These are phyloP conservation scores for Claviceps pazoutovae DNA, from an alignment of 2,329 filamentous ascomycete species.

Conservation along the genomic window DNA sequence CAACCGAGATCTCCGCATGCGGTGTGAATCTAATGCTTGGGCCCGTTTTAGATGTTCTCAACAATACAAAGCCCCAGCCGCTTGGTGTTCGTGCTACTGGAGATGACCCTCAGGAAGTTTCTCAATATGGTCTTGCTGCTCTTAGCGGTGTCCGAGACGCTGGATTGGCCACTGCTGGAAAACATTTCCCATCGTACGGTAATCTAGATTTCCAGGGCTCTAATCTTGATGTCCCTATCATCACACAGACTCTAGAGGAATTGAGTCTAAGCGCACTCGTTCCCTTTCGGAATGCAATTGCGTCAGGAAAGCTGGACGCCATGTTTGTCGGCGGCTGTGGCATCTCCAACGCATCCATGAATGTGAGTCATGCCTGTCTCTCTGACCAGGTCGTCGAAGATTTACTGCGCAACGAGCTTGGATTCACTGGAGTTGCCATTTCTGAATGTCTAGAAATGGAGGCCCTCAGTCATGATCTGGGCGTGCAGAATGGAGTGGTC, in stretches of 20 bases:
- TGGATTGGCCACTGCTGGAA: conserved; percentile 77
- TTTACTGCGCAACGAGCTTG: conserved; percentile 71
- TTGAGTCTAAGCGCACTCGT: conserved; percentile 83
- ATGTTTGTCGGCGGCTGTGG: conserved; percentile 95
- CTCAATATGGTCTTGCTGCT: conserved; percentile 77
- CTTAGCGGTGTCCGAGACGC: conserved; percentile 90
- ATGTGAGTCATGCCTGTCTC: conserved; percentile 88
- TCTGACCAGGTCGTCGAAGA: conserved; percentile 90
- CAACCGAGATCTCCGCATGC: conserved; percentile 80
- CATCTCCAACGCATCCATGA: conserved; percentile 81
- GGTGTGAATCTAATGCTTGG: conserved; percentile 94
- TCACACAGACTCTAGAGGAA: conserved; percentile 87
- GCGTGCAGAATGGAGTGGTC: conserved; percentile 90
- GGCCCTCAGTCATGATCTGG: conserved; percentile 84
- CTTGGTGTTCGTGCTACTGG: conserved; percentile 79
- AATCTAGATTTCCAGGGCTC: conserved; percentile 89
- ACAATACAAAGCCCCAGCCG: conserved; percentile 82
- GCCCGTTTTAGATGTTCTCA: conserved; percentile 84
- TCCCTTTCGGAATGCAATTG: conserved; percentile 81
- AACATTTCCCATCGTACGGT: conserved; percentile 93
- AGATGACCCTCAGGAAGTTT: conserved; percentile 90
- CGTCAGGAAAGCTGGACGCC: conserved; percentile 66
- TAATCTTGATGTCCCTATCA: conserved; percentile 82
- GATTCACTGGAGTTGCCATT: conserved; percentile 83
- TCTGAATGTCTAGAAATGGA: conserved; percentile 97